phyloP scores from a whole-genome alignment of 2,329 filamentous ascomycete species.

The Xylariaceae sp. region DNA sequence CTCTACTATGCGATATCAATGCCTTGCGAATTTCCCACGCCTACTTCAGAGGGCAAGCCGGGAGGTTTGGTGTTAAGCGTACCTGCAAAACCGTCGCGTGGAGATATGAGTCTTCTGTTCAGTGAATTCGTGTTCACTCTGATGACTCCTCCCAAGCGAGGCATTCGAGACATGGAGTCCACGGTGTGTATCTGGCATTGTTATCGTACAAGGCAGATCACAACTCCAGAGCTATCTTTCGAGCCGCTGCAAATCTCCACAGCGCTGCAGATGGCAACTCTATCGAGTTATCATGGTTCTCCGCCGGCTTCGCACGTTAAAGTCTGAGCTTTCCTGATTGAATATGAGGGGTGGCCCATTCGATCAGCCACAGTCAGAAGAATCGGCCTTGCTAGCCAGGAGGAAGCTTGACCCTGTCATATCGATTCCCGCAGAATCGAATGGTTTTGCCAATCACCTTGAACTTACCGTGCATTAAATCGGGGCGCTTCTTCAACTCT shows the following conservation, averaged over 20 bases:
- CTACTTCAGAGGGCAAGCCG: not conserved
- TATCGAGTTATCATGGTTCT: not conserved
- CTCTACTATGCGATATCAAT: not conserved
- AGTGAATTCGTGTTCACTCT: no score
- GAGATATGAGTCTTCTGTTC: not conserved
- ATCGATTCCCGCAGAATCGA: not conserved
- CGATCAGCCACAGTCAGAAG: not conserved
- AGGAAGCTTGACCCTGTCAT: no score
- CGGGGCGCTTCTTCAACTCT: not conserved
- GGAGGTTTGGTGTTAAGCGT: no score
- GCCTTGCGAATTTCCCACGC: not conserved
- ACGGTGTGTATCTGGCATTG: not conserved
- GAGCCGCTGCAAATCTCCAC: not conserved
- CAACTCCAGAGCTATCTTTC: not conserved
- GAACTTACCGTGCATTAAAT: not conserved
- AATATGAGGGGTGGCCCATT: not conserved
- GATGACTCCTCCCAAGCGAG: not conserved
- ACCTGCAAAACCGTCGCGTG: not conserved
- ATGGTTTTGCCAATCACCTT: not conserved
- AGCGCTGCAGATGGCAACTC: not conserved
- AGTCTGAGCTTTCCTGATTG: not conserved
- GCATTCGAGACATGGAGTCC: not conserved
- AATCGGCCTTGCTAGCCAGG: no score
- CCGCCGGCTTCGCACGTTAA: not conserved
- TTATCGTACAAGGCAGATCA: not conserved